Evolutionary conservation across 768 basidiomycete genomes (phyloP).

Genomic region (Podaxis carcinomalis): DNA sequence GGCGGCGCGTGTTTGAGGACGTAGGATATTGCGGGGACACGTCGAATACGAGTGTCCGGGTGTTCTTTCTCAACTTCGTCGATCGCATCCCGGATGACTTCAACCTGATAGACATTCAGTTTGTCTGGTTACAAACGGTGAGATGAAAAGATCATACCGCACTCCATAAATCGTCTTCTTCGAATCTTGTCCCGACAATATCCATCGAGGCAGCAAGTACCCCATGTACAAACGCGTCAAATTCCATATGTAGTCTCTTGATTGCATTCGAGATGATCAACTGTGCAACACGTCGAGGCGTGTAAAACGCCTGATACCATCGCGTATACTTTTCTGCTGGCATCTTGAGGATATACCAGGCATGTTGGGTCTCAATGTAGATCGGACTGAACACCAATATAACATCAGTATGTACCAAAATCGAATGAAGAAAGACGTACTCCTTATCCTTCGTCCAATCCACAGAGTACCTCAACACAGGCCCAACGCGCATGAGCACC

Average conservation of each 20-base stretch:
- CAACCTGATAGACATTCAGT: constrained; percentile 18
- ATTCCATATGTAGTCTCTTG: constrained; percentile 25
- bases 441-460: constrained; percentile 46
- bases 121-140: not conserved
- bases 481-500: constrained; percentile 41
- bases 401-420: not conserved
- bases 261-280: constrained; percentile 34
- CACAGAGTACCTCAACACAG: constrained; percentile 43
- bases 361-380: constrained; percentile 59
- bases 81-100: constrained; percentile 26
- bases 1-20: not conserved
- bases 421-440: constrained; percentile 33
- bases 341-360: constrained; percentile 54
- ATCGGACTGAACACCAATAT: constrained; percentile 41
- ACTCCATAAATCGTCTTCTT: constrained; percentile 27
- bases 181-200: constrained; percentile 29
- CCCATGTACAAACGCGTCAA: constrained; percentile 28
- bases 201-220: constrained; percentile 28
- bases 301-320: constrained; percentile 45
- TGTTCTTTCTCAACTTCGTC: constrained; percentile 13
- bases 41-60: not conserved
- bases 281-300: constrained; percentile 47
- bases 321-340: constrained; percentile 43
- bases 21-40: constrained; percentile 1
- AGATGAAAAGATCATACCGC: constrained; percentile 21